Percentiles rank a stretch among this genome's conserved stretches.
phyloP scores from a whole-genome alignment of 2,329 filamentous ascomycete genomes.

The Apiospora koreana region DNA sequence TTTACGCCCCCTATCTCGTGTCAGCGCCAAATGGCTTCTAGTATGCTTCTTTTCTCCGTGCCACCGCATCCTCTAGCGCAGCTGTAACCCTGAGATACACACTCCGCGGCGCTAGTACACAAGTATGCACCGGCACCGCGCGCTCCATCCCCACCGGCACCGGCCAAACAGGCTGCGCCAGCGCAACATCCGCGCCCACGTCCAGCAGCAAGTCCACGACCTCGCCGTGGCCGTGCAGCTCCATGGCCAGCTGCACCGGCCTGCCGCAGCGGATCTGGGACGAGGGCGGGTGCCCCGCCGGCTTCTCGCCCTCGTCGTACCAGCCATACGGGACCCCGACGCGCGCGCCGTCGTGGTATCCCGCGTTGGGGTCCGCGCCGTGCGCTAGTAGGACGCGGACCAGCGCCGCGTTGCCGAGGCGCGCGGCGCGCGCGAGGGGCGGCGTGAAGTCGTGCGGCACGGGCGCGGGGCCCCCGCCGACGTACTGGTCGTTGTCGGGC shows the following conservation, averaged over 20 bases:
- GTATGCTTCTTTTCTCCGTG: neutral
- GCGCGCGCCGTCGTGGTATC: neutral
- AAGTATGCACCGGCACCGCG: neutral
- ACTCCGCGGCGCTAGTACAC: neutral
- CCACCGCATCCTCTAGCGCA: neutral
- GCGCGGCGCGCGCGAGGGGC: conserved; percentile 5
- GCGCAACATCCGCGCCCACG: neutral
- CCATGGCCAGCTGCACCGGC: neutral
- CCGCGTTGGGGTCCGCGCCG: conserved; percentile 8
- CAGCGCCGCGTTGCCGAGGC: conserved; percentile 1
- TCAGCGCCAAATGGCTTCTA: neutral
- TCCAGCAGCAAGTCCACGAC: neutral
- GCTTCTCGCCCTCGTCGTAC: neutral
- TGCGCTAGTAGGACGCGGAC: conserved; percentile 13
- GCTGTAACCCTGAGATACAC: conserved; percentile 4
- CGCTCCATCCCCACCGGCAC: neutral
- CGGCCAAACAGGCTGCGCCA: neutral
- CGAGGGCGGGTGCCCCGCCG: neutral
- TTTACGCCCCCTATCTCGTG: too few species aligned
- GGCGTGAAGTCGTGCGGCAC: neutral
- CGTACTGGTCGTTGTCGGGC: neutral
- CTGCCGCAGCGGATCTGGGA: neutral
- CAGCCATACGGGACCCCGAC: neutral
- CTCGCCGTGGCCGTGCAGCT: neutral
- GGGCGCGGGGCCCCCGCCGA: neutral